Evolutionary conservation across 805 yeast species (phyloP), one percentile per base, ranked within the genome.

Genomic region (Tetrapisispora pingtungensis): DNA sequence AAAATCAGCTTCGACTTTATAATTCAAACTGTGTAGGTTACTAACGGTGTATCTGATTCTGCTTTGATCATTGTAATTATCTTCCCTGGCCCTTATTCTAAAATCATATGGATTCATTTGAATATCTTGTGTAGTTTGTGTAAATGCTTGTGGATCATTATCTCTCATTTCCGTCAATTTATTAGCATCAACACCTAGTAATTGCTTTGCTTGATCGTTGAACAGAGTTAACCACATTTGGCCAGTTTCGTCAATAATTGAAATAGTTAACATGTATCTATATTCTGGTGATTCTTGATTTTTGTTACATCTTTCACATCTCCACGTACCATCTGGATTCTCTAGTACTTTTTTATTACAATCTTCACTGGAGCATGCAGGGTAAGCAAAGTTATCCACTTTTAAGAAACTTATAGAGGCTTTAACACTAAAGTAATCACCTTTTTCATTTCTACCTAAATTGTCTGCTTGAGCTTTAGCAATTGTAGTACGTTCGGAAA

Each of bases 241-340:
- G 18, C 89, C 94, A 4, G 94, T 74, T 52, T 72, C 70, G 63
- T 93, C 98, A 56, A 80, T 72, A n/a, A 88, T 74, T 3, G 86
- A 77, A 38, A 79, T 62, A n/a, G 82, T 80, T 54, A 90, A 63
- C 43, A 88, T 79, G 54, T 84, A 93, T 62, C 97, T 76, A 68
- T 84, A 80, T 40, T 73, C 68, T 17, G 97, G 97, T 39, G 71
- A 73, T 2, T 74, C 70, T 58, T 77, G 81, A 49, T 75, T 75
- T 45, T 75, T 69, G 55, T 85, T 81, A 73, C 97, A 89, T 62
- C 82, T 83, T 61, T 89, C 97, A 70, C 98, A 93, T 63, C 95
- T 78, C 95, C 95, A 89, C 15, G 80, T 70, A 13, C 83, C 86
- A 57, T 77, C 81, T 28, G 77, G 71, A 44, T 75, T 80, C 57